Evolutionary conservation across 2,329 filamentous ascomycete genomes (phyloP), one percentile per base, ranked within the genome.

Genomic region (Cladophialophora bantiana): DNA sequence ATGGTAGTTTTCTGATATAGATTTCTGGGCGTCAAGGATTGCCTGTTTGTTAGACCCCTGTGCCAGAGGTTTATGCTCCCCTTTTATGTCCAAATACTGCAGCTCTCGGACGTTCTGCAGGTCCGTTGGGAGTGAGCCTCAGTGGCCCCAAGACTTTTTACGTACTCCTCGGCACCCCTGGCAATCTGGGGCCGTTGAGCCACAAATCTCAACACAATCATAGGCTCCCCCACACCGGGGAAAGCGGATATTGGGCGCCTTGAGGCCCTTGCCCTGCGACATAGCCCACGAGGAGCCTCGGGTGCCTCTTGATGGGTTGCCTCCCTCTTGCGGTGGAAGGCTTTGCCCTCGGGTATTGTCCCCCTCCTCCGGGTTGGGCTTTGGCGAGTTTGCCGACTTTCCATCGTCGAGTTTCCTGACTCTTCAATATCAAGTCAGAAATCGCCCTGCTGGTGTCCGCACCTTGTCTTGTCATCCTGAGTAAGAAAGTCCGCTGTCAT

Each of bases 341-440:
- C 31, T 55, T 55, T 55, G 53, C 53, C 53, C 53, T 55, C 53
- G 53, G 50, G 53, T 55, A 55, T 55, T 20, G 34, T 15, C 9
- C 53, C 31, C 34, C 53, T 9, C 31, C 20, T 36, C 31, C 32
- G 31, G 7, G 36, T 36, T 9, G 40, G 2, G 31, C 34, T 7
- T 2, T 13, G 18, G 31, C 40, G 32, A 20, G 15, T 13, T 32
- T 20, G 7, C 50, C 34, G 18, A 26, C 26, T 56, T 52, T 5
- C 40, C 13, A 50, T 50, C 13, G 7, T 7, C 26, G 26, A 26
- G 26, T 26, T 48, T 50, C 45, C 64, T 66, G 64, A 66, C 64
- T 62, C 64, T 57, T 40, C 40, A 18, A 32, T 56, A 57, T 48
- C 58, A 62, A 61, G 64, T 66, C 64, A 66, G 64, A 40, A 38